Percentiles rank a stretch among this genome's conserved stretches.
phyloP scores from a whole-genome alignment of 805 yeast species.

The Saccharomycopsis olivae region DNA sequence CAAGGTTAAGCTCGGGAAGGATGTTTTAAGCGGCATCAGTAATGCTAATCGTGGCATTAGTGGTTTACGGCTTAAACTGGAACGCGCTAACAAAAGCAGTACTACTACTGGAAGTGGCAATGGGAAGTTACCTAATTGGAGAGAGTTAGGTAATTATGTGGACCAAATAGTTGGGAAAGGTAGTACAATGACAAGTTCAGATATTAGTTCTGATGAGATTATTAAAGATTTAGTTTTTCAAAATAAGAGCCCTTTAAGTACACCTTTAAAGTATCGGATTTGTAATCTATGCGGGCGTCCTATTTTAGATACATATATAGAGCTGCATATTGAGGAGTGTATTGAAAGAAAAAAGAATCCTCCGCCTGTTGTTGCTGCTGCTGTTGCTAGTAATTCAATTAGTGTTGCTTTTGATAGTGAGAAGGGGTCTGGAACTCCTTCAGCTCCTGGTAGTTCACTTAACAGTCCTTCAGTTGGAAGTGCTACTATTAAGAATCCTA shows the following conservation, averaged over 20 bases:
- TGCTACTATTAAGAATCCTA: slow-evolving; percentile 7
- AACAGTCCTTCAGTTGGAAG: slow-evolving; percentile 2
- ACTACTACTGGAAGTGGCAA: background rate
- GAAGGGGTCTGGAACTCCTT: background rate
- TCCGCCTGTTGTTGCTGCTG: background rate
- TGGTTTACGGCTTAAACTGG: slow-evolving; percentile 7
- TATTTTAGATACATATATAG: slow-evolving; percentile 28
- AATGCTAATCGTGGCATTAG: slow-evolving; percentile 4
- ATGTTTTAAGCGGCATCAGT: background rate
- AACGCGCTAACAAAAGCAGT: slow-evolving; percentile 5
- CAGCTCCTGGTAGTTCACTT: background rate
- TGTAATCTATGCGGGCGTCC: slow-evolving; percentile 41
- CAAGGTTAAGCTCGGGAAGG: slow-evolving; percentile 8
- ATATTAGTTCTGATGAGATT: slow-evolving; percentile 1
- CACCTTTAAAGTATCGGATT: slow-evolving; percentile 32
- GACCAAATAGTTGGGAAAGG: slow-evolving; percentile 19
- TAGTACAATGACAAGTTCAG: background rate
- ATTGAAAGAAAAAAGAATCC: slow-evolving; percentile 23
- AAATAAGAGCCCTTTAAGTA: slow-evolving; percentile 27
- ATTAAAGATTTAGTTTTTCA: slow-evolving; percentile 11
- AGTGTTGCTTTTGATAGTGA: slow-evolving; percentile 1
- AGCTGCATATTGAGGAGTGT: slow-evolving; percentile 32
- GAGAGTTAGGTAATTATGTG: slow-evolving; percentile 25
- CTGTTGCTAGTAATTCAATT: background rate
- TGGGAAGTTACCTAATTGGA: slow-evolving; percentile 20